Conservation (phyloP, 495 filamentous ascomycete species). For the Daldinia grandis region DNA sequence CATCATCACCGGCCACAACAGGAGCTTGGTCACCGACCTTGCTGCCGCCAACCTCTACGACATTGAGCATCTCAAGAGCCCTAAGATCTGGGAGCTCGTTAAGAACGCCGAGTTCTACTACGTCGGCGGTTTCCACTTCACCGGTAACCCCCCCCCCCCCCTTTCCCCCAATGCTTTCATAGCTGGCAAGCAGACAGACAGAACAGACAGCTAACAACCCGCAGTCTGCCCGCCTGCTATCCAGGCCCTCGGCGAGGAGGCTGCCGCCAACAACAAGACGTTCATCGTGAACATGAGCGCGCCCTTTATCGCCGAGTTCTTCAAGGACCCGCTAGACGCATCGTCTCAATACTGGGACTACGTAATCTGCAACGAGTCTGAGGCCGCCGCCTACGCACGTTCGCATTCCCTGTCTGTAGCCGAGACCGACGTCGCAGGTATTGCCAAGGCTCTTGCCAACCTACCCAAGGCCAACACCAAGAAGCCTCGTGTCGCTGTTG, state of each 20-base stretch:
- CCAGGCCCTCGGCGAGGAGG: constrained; percentile 87
- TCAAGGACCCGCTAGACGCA: constrained; percentile 91
- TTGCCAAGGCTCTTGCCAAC: constrained; percentile 83
- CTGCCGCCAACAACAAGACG: constrained; percentile 84
- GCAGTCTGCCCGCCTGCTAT: constrained; percentile 91
- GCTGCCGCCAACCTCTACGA: constrained; percentile 97
- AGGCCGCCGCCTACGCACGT: constrained; percentile 85
- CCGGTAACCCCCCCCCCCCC: constrained; percentile 44
- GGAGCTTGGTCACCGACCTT: constrained; percentile 93
- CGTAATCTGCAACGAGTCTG: constrained; percentile 95
- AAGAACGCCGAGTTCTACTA: constrained; percentile 89
- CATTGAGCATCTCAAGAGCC: constrained; percentile 89
- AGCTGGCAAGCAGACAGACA: not conserved
- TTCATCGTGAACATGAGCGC: constrained; percentile 92
- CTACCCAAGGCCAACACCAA: constrained; percentile 89
- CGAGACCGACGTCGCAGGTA: constrained; percentile 79
- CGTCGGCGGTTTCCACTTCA: constrained; percentile 83
- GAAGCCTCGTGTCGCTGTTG: constrained; percentile 80
- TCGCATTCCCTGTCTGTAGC: constrained; percentile 71
- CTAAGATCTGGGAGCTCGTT: constrained; percentile 88
- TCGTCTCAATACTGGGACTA: constrained; percentile 93
- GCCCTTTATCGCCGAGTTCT: constrained; percentile 96
- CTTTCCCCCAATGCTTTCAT: not conserved
- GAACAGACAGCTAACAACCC: constrained; percentile 4
- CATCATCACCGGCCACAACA: constrained; percentile 93